A percentile compares a stretch with the other conserved stretches of the same genome.
These are phyloP conservation scores for Teratosphaeria gauchensis DNA, from an alignment of 2,329 filamentous ascomycete genomes.

Conservation along the genomic window DNA sequence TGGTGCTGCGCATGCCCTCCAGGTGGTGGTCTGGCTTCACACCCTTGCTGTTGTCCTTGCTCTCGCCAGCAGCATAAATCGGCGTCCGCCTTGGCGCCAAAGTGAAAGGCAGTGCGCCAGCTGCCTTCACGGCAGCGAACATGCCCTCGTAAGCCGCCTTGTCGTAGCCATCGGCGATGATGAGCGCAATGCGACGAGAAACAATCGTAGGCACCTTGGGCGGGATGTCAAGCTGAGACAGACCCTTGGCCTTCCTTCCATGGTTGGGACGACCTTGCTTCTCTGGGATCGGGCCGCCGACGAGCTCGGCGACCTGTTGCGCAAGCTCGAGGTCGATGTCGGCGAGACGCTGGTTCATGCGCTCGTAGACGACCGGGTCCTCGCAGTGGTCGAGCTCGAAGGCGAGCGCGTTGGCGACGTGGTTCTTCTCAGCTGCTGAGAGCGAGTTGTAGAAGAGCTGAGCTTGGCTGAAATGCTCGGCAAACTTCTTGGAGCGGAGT, in stretches of 20 bases:
- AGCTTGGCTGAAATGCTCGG: slow-evolving; percentile 66
- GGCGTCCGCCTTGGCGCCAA: slow-evolving; percentile 59
- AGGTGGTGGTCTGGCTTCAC: slow-evolving; percentile 66
- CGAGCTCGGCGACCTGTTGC: slow-evolving; percentile 57
- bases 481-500: slow-evolving; percentile 62
- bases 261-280: slow-evolving; percentile 49
- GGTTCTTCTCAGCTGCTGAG: slow-evolving; percentile 53
- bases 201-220: slow-evolving; percentile 57
- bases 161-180: slow-evolving; percentile 72
- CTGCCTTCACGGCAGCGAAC: slow-evolving; percentile 51
- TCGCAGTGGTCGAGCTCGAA: slow-evolving; percentile 78
- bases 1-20: slow-evolving; percentile 66
- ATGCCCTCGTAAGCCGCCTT: slow-evolving; percentile 54
- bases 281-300: slow-evolving; percentile 53
- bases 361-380: slow-evolving; percentile 64
- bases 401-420: slow-evolving; percentile 50
- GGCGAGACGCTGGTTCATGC: slow-evolving; percentile 56
- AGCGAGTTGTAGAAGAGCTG: slow-evolving; percentile 78
- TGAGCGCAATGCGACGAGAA: slow-evolving; percentile 61
- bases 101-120: slow-evolving; percentile 59
- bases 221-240: slow-evolving; percentile 61
- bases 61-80: slow-evolving; percentile 53
- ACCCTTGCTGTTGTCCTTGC: slow-evolving; percentile 43
- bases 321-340: slow-evolving; percentile 66
- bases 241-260: slow-evolving; percentile 55